Evolutionary conservation across 2,329 filamentous ascomycete genomes (phyloP).

Genomic region (Talaromyces sp.): DNA sequence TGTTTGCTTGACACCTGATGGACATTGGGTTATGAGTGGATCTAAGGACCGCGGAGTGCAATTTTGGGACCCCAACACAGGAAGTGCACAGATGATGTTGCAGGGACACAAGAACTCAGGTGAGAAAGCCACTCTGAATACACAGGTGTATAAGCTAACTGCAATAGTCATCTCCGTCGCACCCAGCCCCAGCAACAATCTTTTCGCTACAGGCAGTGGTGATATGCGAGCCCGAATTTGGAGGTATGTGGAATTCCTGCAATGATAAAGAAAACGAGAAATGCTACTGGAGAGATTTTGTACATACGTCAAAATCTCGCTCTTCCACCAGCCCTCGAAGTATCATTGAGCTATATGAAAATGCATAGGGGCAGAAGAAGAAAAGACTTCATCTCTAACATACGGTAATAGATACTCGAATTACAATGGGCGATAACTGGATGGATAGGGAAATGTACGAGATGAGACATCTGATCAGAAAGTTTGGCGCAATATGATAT

Average conservation of each 20-base stretch:
- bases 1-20: conserved; percentile 90
- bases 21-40: conserved; percentile 92
- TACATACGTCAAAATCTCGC: conserved; percentile 1
- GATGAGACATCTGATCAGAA: conserved; percentile 26
- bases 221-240: conserved; percentile 98
- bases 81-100: conserved; percentile 93
- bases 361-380: neutral
- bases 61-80: conserved; percentile 96
- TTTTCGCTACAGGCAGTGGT: conserved; percentile 94
- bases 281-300: conserved; percentile 14
- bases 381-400: conserved; percentile 17
- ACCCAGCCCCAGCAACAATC: conserved; percentile 79
- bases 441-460: conserved; percentile 15
- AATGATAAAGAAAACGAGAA: conserved; percentile 17
- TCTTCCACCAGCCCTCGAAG: conserved; percentile 16
- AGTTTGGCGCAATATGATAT: conserved; percentile 34
- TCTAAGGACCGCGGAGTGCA: conserved; percentile 97
- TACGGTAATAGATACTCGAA: conserved; percentile 33
- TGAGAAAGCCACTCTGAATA: conserved; percentile 36
- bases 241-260: conserved; percentile 56
- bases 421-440: conserved; percentile 38
- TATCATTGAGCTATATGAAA: conserved; percentile 12
- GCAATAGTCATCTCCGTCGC: conserved; percentile 84
- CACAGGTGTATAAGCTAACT: conserved; percentile 18
- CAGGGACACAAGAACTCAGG: conserved; percentile 97